A percentile compares a stretch with the other conserved stretches of the same genome.
These are phyloP conservation scores for Phytophthora citricola DNA, from an alignment of 352 stramenopile species.

Conservation along the genomic window DNA sequence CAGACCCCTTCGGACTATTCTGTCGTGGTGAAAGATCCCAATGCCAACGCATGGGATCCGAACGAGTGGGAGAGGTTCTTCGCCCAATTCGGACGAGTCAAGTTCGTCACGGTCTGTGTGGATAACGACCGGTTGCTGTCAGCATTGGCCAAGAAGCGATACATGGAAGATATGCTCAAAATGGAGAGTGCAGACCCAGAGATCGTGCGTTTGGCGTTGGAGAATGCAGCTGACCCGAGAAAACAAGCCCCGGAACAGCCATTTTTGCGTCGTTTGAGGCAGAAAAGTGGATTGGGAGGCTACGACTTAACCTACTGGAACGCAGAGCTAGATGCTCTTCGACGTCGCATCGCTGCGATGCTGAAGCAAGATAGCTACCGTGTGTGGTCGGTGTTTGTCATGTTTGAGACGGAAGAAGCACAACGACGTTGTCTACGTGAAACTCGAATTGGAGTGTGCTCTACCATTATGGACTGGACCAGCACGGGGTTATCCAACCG, in stretches of 20 bases:
- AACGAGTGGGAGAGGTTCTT: slow-evolving; percentile 81
- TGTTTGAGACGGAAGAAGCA: slow-evolving; percentile 77
- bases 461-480: slow-evolving; percentile 50
- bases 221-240: slow-evolving; percentile 44
- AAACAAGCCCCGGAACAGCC: slow-evolving; percentile 24
- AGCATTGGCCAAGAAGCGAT: slow-evolving; percentile 65
- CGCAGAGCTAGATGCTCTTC: slow-evolving; percentile 51
- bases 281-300: slow-evolving; percentile 46
- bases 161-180: slow-evolving; percentile 73
- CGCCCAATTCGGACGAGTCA: slow-evolving; percentile 67
- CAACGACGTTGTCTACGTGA: slow-evolving; percentile 61
- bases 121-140: slow-evolving; percentile 68
- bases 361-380: slow-evolving; percentile 51
- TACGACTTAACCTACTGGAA: slow-evolving; percentile 74
- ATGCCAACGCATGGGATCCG: slow-evolving; percentile 65
- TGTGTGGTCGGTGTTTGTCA: slow-evolving; percentile 80
- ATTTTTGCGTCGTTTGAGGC: slow-evolving; percentile 39
- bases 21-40: slow-evolving; percentile 75
- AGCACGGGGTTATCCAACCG: slow-evolving; percentile 39
- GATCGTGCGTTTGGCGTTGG: slow-evolving; percentile 38
- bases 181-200: slow-evolving; percentile 63
- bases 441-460: slow-evolving; percentile 56
- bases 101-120: slow-evolving; percentile 73
- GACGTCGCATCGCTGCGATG: slow-evolving; percentile 47
- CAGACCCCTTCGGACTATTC: slow-evolving; percentile 81